Evolutionary conservation across 495 filamentous ascomycete species (phyloP), one percentile per base, ranked within the genome.

Genomic region (Aspergillus ostianus): DNA sequence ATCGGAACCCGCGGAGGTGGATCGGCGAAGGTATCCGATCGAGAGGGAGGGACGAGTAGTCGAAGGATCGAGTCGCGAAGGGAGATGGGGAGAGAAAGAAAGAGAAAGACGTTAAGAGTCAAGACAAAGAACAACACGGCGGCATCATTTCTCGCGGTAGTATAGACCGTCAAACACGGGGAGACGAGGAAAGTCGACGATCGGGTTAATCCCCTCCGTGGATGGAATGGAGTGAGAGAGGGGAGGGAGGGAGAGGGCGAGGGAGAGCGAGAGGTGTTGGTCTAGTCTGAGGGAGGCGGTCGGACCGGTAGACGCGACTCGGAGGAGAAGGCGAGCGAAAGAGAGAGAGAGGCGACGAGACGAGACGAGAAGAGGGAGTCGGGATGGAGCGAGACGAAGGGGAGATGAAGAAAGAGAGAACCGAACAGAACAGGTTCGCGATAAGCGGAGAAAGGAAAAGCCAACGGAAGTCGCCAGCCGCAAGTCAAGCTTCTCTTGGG

Each of bases 401-500:
- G 59, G 26, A 19, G 46, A 46, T 36, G 19, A 53, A 55, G 45
- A 32, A 29, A 26, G 17, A 56, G 47, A n/a, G n/a, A n/a, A n/a
- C n/a, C n/a, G n/a, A 59, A 58, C 15, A 50, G 12, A 41, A 36
- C 15, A 23, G 47, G 19, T 4, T 55, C 47, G 58, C 57, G 67
- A 70, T 66, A 70, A 67, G 65, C 63, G 56, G 55, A 51, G 62
- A 56, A 59, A 63, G 50, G 46, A 58, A 48, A 55, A 53, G 50
- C 57, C 61, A 58, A 46, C 58, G 47, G 58, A 49, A 61, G 68
- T 71, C 68, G 68, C 65, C 68, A 66, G 65, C 65, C 51, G 58
- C 52, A 46, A 67, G 70, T 76, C 73, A 76, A 76, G 73, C 73
- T 76, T 76, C 70, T 70, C 67, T 71, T 73, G 70, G 61, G 58